Percentiles rank a stretch among this genome's conserved stretches.
These are phyloP conservation scores for Starmerella bombi DNA, from an alignment of 805 yeast species.

Conservation along the genomic window DNA sequence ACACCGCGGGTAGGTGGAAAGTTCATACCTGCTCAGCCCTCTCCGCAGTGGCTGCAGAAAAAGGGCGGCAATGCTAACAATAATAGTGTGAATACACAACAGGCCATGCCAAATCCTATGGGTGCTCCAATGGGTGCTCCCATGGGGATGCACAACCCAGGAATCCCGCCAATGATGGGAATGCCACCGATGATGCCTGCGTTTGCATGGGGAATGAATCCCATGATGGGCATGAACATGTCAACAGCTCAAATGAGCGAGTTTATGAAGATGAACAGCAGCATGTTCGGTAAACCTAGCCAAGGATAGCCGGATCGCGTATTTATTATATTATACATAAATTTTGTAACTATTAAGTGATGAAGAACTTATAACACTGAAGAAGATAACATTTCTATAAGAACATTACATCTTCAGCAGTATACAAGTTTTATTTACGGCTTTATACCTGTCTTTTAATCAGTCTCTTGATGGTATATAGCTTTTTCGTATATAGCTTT, in stretches of 20 bases:
- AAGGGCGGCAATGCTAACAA: neutral
- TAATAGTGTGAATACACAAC: too few species aligned
- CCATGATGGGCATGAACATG: conserved; percentile 9
- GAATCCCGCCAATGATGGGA: conserved; percentile 6
- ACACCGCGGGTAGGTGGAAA: conserved; percentile 7
- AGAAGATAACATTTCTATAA: too few species aligned
- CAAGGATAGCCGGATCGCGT: neutral
- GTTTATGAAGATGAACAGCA: conserved; percentile 6
- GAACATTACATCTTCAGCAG: too few species aligned
- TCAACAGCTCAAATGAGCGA: conserved; percentile 9
- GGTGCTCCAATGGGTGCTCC: neutral
- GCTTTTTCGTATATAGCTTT: neutral
- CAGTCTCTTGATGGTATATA: too few species aligned
- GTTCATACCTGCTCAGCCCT: conserved; percentile 9
- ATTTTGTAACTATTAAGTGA: too few species aligned
- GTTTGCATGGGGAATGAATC: conserved; percentile 6
- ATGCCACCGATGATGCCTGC: conserved; percentile 4
- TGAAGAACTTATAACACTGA: too few species aligned
- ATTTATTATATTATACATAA: neutral
- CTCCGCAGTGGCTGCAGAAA: conserved; percentile 10
- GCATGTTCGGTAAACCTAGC: conserved; percentile 2
- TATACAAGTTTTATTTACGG: too few species aligned
- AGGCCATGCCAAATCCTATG: neutral
- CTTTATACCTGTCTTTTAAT: too few species aligned
- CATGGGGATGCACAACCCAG: neutral